Evolutionary conservation across 345 rosid genomes (phyloP).

Genomic region (Hibiscus trionum): DNA sequence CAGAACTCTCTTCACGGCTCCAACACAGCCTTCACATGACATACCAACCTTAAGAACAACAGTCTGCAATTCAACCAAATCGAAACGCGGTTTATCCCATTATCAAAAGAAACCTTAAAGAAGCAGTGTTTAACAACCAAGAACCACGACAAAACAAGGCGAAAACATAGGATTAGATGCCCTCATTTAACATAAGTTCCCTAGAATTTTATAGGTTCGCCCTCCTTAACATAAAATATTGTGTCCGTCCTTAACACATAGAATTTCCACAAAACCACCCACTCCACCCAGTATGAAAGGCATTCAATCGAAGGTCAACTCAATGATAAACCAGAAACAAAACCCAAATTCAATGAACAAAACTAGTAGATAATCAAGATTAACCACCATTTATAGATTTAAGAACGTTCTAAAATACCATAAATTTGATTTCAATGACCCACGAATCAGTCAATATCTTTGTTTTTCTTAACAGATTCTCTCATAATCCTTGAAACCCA

Average conservation of each 20-base stretch:
- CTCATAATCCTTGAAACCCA: not conserved
- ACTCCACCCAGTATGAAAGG: not conserved
- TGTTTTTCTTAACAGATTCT: not conserved
- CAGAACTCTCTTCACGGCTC: constrained; percentile 79
- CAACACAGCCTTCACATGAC: constrained; percentile 78
- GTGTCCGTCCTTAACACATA: too few relatives aligned
- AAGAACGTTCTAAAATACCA: not conserved
- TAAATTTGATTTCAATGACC: not conserved
- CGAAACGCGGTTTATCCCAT: not conserved
- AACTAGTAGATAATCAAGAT: not conserved
- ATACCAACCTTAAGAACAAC: constrained; percentile 74
- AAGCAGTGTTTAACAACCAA: not conserved
- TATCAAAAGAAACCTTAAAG: not conserved
- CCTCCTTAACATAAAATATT: too few relatives aligned
- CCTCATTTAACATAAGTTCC: too few relatives aligned
- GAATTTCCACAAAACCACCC: not conserved
- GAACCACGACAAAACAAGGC: not conserved
- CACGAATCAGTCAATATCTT: not conserved
- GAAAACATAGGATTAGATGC: not conserved
- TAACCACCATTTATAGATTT: not conserved
- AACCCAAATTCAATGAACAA: not conserved
- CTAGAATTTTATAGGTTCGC: too few relatives aligned
- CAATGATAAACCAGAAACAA: not conserved
- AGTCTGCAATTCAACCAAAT: constrained; percentile 38
- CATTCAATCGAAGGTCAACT: not conserved